phyloP scores from a whole-genome alignment of 352 stramenopile genomes.

The Pythium rhizo-oryzae region DNA sequence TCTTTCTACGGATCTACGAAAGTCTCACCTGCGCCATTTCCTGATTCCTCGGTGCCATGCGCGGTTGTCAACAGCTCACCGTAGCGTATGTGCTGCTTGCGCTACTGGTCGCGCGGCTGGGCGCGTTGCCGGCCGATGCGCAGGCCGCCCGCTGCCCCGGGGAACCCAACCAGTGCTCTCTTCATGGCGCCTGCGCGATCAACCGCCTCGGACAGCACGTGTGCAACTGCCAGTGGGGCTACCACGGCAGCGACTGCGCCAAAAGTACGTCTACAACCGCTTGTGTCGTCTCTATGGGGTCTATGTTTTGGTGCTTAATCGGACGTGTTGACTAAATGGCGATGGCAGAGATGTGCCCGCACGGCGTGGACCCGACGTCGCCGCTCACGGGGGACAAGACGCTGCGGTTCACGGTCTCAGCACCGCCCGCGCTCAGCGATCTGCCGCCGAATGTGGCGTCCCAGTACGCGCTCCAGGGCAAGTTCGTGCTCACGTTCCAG shows the following conservation, averaged over 20 bases:
- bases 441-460: background rate
- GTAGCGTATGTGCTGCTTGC: too few relatives aligned
- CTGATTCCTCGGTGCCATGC: too few relatives aligned
- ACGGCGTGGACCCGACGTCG: conserved; percentile 59
- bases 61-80: too few relatives aligned
- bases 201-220: conserved; percentile 65
- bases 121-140: background rate
- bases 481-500: conserved; percentile 65
- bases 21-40: too few relatives aligned
- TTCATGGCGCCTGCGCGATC: conserved; percentile 67
- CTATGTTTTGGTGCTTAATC: too few relatives aligned
- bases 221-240: conserved; percentile 84
- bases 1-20: conserved; percentile 29
- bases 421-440: conserved; percentile 15
- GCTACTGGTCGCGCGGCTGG: too few relatives aligned
- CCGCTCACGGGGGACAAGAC: conserved; percentile 49
- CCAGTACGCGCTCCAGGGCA: conserved; percentile 36
- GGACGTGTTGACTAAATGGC: too few relatives aligned
- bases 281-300: too few relatives aligned
- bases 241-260: conserved; percentile 57
- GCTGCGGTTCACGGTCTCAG: conserved; percentile 42
- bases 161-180: conserved; percentile 65
- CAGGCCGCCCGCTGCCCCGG: conserved; percentile 45
- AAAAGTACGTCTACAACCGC: conserved; percentile 63
- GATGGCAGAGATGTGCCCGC: conserved; percentile 81